Evolutionary conservation across 2,329 filamentous ascomycete species (phyloP).

Genomic region (Hymenoscyphus fructigenus): DNA sequence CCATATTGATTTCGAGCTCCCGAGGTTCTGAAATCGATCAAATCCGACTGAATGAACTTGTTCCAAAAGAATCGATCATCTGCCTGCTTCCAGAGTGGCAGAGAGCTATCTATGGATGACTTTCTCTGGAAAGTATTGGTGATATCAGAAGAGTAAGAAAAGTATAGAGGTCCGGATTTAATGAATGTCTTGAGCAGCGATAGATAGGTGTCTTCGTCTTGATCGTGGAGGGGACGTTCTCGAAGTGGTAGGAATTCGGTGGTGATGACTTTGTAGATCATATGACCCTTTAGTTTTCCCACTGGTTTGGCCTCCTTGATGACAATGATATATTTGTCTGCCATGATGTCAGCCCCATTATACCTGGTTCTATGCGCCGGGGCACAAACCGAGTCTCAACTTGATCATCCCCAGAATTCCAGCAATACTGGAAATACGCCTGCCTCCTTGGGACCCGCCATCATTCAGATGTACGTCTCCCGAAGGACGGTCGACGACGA

Average conservation of each 20-base stretch:
- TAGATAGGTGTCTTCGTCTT: conserved; percentile 92
- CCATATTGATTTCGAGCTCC: conserved; percentile 64
- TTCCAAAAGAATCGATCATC: conserved; percentile 99
- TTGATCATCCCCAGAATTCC: conserved; percentile 94
- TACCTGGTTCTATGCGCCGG: conserved; percentile 17
- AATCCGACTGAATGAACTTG: conserved; percentile 82
- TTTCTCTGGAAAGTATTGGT: conserved; percentile 97
- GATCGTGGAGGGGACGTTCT: conserved; percentile 86
- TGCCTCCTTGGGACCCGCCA: conserved; percentile 70
- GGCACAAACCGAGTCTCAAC: conserved; percentile 75
- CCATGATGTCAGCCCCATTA: conserved; percentile 14
- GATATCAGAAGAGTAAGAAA: conserved; percentile 94
- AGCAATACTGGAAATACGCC: conserved; percentile 89
- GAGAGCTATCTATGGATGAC: conserved; percentile 67
- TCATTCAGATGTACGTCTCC: conserved; percentile 86
- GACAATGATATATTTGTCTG: conserved; percentile 92
- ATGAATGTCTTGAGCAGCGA: conserved; percentile 77
- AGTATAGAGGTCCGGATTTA: conserved; percentile 88
- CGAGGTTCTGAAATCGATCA: conserved; percentile 79
- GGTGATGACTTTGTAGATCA: conserved; percentile 88
- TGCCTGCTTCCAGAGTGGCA: conserved; percentile 84
- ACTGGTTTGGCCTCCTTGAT: conserved; percentile 93
- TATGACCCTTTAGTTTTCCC: conserved; percentile 89
- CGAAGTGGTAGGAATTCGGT: conserved; percentile 94
- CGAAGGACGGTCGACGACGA: conserved; percentile 88